Evolutionary conservation across 352 stramenopile species (phyloP), one percentile per base, ranked within the genome.

Genomic region (Phytophthora niederhauseri): DNA sequence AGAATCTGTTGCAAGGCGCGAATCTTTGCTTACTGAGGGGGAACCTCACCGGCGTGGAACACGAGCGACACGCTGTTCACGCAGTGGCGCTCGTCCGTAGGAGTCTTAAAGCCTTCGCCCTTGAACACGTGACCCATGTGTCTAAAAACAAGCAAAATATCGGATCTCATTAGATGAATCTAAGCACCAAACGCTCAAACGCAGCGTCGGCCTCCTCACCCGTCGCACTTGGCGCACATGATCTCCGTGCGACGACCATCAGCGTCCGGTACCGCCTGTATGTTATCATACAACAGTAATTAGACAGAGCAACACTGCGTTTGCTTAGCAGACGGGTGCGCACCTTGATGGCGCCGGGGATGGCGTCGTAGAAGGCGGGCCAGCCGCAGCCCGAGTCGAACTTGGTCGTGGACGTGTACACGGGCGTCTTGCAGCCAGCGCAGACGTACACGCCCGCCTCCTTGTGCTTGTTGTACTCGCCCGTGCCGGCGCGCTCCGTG

Each of bases 41-140:
- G 68, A 45, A 83, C 75, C 67, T 95, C 87, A 52, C 82, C 80
- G 0, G 72, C 73, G 55, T 93, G 79, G 73, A 97, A 97, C 56
- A 93, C 80, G 31, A 97, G 84, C 58, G 90, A 97, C 26, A 94
- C 86, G 57, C 87, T 96, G 81, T 98, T 98, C 24, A 98, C 91
- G 57, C 91, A 97, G 77, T 97, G 91, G 34, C 91, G 88, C 66
- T 97, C 90, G 66, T 97, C 75, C 19, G 90, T 97, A 8, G 89
- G 85, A 17, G 75, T 97, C 69, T 91, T 87, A 67, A 96, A 97
- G 7, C 90, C 85, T 69, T 97, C 90, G 31, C 87, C 87, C 72
- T 96, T 94, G 70, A 97, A 97, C 24, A 97, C 87, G 73, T 97
- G 91, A 43, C 90, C 91, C 85, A 97, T 96, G 76, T 97, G 91